A percentile compares a stretch with the other conserved stretches of the same genome.
phyloP scores from a whole-genome alignment of 805 yeast species.

The Spathaspora hagerdaliae region DNA sequence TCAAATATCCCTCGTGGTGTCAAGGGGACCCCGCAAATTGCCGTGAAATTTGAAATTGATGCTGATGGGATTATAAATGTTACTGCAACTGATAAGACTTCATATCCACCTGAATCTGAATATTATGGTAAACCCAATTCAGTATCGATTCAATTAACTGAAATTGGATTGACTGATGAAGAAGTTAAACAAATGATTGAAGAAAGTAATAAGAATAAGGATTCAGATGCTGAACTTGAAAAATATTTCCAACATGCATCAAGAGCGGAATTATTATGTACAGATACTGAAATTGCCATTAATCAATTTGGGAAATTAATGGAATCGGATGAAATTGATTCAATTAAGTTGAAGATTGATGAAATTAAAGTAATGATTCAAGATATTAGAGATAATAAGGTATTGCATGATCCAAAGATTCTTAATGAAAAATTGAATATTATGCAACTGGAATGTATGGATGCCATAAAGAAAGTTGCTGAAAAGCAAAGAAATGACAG shows the following conservation, averaged over 20 bases:
- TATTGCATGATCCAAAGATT: slow-evolving; percentile 27
- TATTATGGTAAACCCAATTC: slow-evolving; percentile 44
- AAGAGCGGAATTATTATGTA: slow-evolving; percentile 71
- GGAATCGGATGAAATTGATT: slow-evolving; percentile 45
- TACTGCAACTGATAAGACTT: slow-evolving; percentile 52
- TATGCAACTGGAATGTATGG: slow-evolving; percentile 35
- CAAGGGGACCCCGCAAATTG: slow-evolving; percentile 77
- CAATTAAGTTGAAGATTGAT: slow-evolving; percentile 15
- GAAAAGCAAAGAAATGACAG: slow-evolving; percentile 21
- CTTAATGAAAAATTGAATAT: slow-evolving; percentile 34
- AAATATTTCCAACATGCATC: slow-evolving; percentile 70
- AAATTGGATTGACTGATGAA: slow-evolving; percentile 63
- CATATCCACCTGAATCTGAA: slow-evolving; percentile 32
- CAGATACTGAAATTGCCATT: slow-evolving; percentile 86
- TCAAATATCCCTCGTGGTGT: slow-evolving; percentile 72
- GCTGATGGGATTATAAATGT: slow-evolving; percentile 72
- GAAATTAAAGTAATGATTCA: slow-evolving; percentile 24
- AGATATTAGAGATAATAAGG: slow-evolving; percentile 29
- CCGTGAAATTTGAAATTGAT: slow-evolving; percentile 73
- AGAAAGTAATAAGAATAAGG: slow-evolving; percentile 63
- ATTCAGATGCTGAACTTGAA: slow-evolving; percentile 54
- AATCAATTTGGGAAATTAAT: slow-evolving; percentile 57
- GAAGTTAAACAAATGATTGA: slow-evolving; percentile 61
- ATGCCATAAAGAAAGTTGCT: slow-evolving; percentile 38
- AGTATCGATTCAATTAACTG: slow-evolving; percentile 63